A percentile compares a stretch with the other conserved stretches of the same genome.
These are phyloP conservation scores for Carex scoparia DNA, from an alignment of 176 grass and related monocot genomes.

Conservation along the genomic window DNA sequence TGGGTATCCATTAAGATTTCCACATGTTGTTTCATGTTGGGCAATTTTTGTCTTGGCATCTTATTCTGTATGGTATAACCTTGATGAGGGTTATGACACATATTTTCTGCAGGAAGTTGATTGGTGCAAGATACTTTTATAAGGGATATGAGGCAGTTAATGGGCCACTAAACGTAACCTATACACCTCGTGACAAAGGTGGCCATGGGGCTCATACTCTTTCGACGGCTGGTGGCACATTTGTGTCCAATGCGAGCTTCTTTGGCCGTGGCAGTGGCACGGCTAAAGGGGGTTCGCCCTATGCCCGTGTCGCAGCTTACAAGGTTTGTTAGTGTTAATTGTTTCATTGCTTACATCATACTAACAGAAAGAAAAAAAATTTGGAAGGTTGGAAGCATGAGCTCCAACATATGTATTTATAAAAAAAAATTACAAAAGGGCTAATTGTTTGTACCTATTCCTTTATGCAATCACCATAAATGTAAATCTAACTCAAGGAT, in stretches of 20 bases:
- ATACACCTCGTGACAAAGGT: slow-evolving; percentile 44
- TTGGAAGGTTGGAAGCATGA: too few relatives aligned
- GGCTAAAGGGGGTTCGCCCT: slow-evolving; percentile 55
- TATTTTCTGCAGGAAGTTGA: slow-evolving; percentile 48
- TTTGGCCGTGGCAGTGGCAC: slow-evolving; percentile 48
- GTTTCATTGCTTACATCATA: neutral
- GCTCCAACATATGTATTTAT: too few relatives aligned
- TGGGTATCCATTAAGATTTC: neutral
- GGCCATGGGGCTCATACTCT: slow-evolving; percentile 80
- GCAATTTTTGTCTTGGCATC: neutral
- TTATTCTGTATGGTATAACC: neutral
- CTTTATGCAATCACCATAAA: too few relatives aligned
- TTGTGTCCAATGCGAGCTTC: slow-evolving; percentile 32
- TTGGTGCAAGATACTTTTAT: slow-evolving; percentile 78
- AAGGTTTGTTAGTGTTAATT: slow-evolving; percentile 25
- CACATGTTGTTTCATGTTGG: neutral
- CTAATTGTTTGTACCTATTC: too few relatives aligned
- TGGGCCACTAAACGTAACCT: slow-evolving; percentile 7
- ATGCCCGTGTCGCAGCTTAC: slow-evolving; percentile 53
- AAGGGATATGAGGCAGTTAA: slow-evolving; percentile 29
- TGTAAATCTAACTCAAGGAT: too few relatives aligned
- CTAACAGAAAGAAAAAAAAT: neutral
- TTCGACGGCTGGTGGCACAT: slow-evolving; percentile 44
- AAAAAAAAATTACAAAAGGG: too few relatives aligned
- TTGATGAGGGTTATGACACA: neutral